Evolutionary conservation across 1,284 basidiomycete species (phyloP), one percentile per base, ranked within the genome.

Genomic region (Leccinum griseonigrum): DNA sequence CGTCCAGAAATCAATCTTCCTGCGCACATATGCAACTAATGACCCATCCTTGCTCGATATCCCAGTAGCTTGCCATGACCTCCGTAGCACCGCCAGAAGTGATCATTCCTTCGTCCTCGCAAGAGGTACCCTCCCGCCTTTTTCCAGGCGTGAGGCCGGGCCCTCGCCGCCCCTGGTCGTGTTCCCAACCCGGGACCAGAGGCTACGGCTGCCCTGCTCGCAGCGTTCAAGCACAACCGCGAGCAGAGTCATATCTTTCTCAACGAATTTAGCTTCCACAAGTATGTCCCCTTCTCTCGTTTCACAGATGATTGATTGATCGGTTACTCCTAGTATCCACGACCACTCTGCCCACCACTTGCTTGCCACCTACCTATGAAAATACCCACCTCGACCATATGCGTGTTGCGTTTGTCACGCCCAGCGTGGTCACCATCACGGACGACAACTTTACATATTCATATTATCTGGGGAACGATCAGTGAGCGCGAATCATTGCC

Each of bases 181-280:
- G 75, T 77, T 61, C 80, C 84, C 43, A 86, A 86, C 9, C 75
- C 79, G 22, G 81, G 78, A 3, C 74, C 78, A 18, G 77, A 80
- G 50, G 83, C 86, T 0, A 79, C 79, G 11, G 69, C 74, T n/a
- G 73, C 76, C 1, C 69, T 87, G 4, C 74, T 76, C 6, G 74
- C 76, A 32, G 74, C 80, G 0, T 76, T 89, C 57, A 81, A 79
- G 63, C 79, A 85, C 57, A 86, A 90, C 66, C 83, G 86, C 61
- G 75, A 79, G 50, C 79, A 77, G 22, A 82, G 81, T 75, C 85
- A 89, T 67, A 77, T 82, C 40, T 88, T 85, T 70, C 86, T 87
- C 75, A 86, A 88, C 62, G 78, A 85, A 18, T 75, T 71, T 59
- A 77, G 79, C 2, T 87, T 84, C 66, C 86, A 88, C 75, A 88